These are phyloP conservation scores for Turnera subulata DNA, from an alignment of 345 rosid species.

Conservation along the genomic window DNA sequence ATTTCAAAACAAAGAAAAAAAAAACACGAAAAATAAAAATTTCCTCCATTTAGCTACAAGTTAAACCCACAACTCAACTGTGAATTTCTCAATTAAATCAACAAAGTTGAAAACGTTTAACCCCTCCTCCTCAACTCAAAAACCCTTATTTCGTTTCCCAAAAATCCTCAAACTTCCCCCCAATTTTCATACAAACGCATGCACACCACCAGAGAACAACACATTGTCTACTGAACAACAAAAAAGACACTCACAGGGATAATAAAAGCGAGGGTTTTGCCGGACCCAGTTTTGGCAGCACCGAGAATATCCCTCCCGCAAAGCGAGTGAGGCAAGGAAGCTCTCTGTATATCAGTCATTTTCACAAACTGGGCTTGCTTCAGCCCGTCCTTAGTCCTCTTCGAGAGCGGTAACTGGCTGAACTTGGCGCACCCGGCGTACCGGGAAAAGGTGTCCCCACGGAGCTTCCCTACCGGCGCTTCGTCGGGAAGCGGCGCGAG, in stretches of 20 bases:
- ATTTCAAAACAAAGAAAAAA: background rate
- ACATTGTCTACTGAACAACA: too few relatives aligned
- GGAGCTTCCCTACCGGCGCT: constrained; percentile 52
- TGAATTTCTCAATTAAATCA: background rate
- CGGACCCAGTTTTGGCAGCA: constrained; percentile 95
- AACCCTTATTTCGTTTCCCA: background rate
- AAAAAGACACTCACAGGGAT: constrained; percentile 59
- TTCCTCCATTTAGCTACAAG: too few relatives aligned
- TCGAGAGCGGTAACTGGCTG: constrained; percentile 68
- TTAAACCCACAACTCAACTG: too few relatives aligned
- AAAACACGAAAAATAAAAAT: background rate
- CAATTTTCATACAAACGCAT: background rate
- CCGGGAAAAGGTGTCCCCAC: constrained; percentile 47
- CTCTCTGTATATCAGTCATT: constrained; percentile 87
- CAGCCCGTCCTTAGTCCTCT: constrained; percentile 61
- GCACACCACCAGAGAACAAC: background rate
- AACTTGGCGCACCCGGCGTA: constrained; percentile 60
- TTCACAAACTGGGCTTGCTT: constrained; percentile 44
- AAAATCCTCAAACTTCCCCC: background rate
- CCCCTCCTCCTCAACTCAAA: background rate
- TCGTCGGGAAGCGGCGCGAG: constrained; percentile 40
- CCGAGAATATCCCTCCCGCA: constrained; percentile 89
- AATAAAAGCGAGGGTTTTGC: constrained; percentile 86
- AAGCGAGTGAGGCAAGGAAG: constrained; percentile 79
- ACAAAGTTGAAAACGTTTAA: background rate